Evolutionary conservation across 306 rosid species (phyloP), one percentile per base, ranked within the genome.

Genomic region (Phaseolus lunatus): DNA sequence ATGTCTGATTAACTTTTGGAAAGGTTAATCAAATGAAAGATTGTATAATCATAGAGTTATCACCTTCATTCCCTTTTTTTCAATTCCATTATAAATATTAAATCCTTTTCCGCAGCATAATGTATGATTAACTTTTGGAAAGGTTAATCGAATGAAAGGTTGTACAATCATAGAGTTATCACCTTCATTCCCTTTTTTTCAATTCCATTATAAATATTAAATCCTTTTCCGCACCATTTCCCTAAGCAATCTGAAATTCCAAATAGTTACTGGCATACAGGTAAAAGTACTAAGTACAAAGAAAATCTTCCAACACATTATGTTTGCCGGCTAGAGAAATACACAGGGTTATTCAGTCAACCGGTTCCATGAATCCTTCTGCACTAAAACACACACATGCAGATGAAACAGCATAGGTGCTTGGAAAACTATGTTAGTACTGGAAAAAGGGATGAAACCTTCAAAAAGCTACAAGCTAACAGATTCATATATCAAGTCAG

Each of bases 51-150:
- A 64, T 18, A 61, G 54, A 8, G 53, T 45, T 44, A 39, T 24
- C 24, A 31, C 0, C 33, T 5, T 29, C 33, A 4, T 31, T 31
- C 35, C 35, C 35, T 31, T 56, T 47, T 74, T 78, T 75, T 59
- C 43, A 52, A 69, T 69, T 70, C 7, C 41, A 47, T 70, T 58
- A 13, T 20, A 69, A 44, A 69, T 45, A 47, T 9, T 53, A 47
- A 78, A 8, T 11, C 66, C 24, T 45, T 37, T 59, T 27, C 68
- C 44, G 44, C 27, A 63, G 63, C 72, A 45, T 24, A n/a, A n/a
- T n/a, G n/a, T n/a, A n/a, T n/a, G n/a, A n/a, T n/a, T n/a, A 74
- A 69, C 27, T 59, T 19, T 19, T n/a, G 11, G 68, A 59, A 83
- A 73, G 64, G 8, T 50, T 35, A 39, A 31, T 29, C 7, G 49